These are phyloP conservation scores for Eucalyptus marginata DNA, from an alignment of 345 rosid species.

Conservation along the genomic window DNA sequence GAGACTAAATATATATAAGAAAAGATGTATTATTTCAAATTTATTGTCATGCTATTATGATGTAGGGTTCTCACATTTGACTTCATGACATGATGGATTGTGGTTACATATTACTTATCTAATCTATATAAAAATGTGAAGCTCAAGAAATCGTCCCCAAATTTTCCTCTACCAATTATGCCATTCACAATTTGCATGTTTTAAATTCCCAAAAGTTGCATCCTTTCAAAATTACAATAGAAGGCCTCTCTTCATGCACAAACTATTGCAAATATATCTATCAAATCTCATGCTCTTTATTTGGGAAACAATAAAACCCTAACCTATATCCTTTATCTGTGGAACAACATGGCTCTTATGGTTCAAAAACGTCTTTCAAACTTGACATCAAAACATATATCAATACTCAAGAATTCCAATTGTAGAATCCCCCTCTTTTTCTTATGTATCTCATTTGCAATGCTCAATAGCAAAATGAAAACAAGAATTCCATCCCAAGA, in stretches of 20 bases:
- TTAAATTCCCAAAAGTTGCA: no score
- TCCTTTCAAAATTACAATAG: no score
- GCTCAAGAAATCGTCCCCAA: fast-evolving
- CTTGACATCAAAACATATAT: no score
- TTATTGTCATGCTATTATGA: background rate
- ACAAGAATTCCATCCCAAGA: background rate
- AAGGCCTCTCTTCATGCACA: no score
- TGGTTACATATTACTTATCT: background rate
- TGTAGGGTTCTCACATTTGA: fast-evolving
- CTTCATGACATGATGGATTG: fast-evolving
- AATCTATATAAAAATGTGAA: background rate
- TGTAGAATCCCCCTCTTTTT: background rate
- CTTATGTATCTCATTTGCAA: fast-evolving
- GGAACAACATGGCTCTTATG: no score
- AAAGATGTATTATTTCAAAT: background rate
- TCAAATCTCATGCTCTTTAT: no score
- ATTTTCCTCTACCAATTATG: no score
- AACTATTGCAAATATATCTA: fast-evolving
- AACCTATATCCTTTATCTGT: no score
- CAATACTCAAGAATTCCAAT: background rate
- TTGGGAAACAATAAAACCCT: no score
- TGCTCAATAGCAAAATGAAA: background rate
- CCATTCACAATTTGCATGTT: no score
- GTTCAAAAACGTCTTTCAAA: background rate
- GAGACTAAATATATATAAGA: fast-evolving